Base-by-base conservation (phyloP, 305 asterid genomes). In the Solanum aculeatissimum region DNA sequence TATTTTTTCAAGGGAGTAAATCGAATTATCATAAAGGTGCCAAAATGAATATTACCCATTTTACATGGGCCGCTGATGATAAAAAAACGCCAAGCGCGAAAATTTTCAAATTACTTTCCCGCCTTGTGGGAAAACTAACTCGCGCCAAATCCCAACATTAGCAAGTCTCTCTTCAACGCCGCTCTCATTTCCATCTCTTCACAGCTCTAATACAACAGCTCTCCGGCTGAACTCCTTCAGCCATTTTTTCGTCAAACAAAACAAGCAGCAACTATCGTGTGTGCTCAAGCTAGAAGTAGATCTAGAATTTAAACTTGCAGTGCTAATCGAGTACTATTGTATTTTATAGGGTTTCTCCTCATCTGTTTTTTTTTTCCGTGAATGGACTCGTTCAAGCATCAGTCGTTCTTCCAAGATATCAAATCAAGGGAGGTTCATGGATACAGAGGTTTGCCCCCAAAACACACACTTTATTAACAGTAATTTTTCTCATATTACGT, bases 361-460 rank as follows among this genome's bases (percentile, higher is more conserved):
- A 19, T 51, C 23, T 25, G 35, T 21, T 4, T 2, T 9, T 27
- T 27, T 78, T 42, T 21, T 15, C 58, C 9, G 53, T 11, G 23
- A 35, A 95, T 94, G 98, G 93, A 89, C 86, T 83, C 79, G 15
- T 88, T 87, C 66, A 86, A 81, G 84, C 74, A 85, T 27, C 90
- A 86, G 58, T 94, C 99, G 3, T 92, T 96, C 58, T 93, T 96
- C 91, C 91, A 88, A 60, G 98, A 93, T 80, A 75, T 95, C 83
- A 94, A 85, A 84, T 89, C 91, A 53, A 92, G 99, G 86, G 98
- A 96, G 88, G 88, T 96, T 87, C 91, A 91, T 83, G 98, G 98
- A 16, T 96, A 91, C 88, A 88, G 97, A 93, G 98, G 99, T 95
- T 27, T 14, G 82, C 35, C 66, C 53, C 32, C 16, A 12, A 38